Evolutionary conservation across 495 filamentous ascomycete species (phyloP), one percentile per base, ranked within the genome.

Genomic region (Trichoderma gamsii): DNA sequence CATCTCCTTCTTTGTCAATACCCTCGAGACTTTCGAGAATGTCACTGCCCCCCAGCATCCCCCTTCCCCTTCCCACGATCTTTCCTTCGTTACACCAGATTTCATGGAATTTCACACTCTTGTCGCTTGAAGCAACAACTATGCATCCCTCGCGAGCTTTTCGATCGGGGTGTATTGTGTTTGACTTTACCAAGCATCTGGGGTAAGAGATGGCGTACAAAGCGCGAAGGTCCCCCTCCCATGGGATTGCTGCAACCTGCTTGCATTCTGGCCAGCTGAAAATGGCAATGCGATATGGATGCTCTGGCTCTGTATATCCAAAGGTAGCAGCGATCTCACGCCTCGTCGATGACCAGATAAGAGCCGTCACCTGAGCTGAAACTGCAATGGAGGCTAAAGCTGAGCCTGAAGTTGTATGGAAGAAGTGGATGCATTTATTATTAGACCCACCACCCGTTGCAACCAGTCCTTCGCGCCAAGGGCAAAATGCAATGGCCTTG

Each of bases 401-500:
- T 12, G 91, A 88, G 3, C 96, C 95, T 3, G 92, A 93, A 18
- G 84, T 84, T 4, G 91, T 89, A 76, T 99, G 94, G 79, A 87
- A 97, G 79, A 99, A 98, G 78, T 97, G 95, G 65, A 99, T 97
- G 73, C 90, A 89, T 70, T 92, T 91, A 76, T 98, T 94, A 73
- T 97, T 97, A 64, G 89, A 90, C 23, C 95, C 95, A 35, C 95
- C 95, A 1, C 95, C 95, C 9, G 93, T 96, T 35, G 95, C 95
- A 63, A 99, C 79, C 1, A 99, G 81, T 21, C 90, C 90, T 41
- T 88, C 85, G 67, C 93, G 91, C 94, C 94, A 98, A 6, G 95
- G 95, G 56, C 95, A 97, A 78, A 98, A 98, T 12, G 95, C 95
- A 69, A 98, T 93, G 27, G 95, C 95, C 77, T 99, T 99, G 72